phyloP scores from a whole-genome alignment of 192 early-diverging fungal species.

The Coemansia aciculifera region DNA sequence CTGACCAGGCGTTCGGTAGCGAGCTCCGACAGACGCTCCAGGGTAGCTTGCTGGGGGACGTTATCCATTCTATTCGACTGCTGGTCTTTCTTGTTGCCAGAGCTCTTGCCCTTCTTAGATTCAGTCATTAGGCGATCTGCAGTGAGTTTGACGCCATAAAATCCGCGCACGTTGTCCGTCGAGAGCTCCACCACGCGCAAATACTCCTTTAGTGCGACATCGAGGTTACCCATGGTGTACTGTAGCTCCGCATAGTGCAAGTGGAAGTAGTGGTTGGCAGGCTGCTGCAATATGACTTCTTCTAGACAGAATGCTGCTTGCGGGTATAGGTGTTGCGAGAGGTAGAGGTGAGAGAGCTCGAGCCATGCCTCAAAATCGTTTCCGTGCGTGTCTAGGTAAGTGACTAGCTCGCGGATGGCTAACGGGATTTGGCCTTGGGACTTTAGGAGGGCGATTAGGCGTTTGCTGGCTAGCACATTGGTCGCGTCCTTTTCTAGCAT shows the following conservation, averaged over 20 bases:
- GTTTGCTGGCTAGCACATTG: slow-evolving; percentile 75
- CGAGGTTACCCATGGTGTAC: slow-evolving; percentile 67
- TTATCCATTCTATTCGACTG: slow-evolving; percentile 10
- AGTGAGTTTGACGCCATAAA: slow-evolving; percentile 81
- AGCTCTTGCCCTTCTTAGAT: background rate
- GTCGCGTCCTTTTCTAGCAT: slow-evolving; percentile 76
- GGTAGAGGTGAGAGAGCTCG: slow-evolving; percentile 75
- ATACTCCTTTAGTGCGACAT: slow-evolving; percentile 82
- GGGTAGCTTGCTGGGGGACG: slow-evolving; percentile 35
- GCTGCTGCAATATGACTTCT: slow-evolving; percentile 85
- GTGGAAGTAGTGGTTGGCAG: slow-evolving; percentile 83
- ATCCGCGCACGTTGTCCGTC: slow-evolving; percentile 79
- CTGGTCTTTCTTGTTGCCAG: slow-evolving; percentile 3
- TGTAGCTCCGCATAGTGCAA: slow-evolving; percentile 89
- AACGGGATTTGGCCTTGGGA: slow-evolving; percentile 63
- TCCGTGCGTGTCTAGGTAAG: slow-evolving; percentile 81
- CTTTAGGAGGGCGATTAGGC: slow-evolving; percentile 74
- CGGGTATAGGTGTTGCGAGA: slow-evolving; percentile 66
- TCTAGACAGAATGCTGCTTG: slow-evolving; percentile 92
- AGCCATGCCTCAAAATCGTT: slow-evolving; percentile 92
- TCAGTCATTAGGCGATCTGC: slow-evolving; percentile 39
- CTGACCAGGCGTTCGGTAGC: slow-evolving; percentile 45
- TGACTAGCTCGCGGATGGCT: slow-evolving; percentile 71
- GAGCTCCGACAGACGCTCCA: slow-evolving; percentile 44
- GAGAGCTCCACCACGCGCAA: slow-evolving; percentile 86